Conservation (phyloP, 2,329 filamentous ascomycete genomes). For the Pseudogymnoascus sp. region DNA sequence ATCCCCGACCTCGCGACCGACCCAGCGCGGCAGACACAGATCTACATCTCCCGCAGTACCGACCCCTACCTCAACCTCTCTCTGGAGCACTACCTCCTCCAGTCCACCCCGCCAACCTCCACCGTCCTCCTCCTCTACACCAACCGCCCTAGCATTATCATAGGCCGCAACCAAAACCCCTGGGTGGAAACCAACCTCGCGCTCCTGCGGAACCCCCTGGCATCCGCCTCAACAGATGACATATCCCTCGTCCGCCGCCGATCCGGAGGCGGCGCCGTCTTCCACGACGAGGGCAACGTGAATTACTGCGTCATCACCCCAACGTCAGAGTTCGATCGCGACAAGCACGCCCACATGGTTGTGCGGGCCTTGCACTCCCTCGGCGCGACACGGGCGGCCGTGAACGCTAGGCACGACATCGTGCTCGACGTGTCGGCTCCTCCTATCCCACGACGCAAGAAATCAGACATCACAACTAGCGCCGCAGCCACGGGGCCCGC, state of each 20-base stretch:
- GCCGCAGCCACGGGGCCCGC: neutral
- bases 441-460: neutral
- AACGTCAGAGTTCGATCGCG: slow-evolving; percentile 64
- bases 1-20: slow-evolving; percentile 20
- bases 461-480: neutral
- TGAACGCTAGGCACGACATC: slow-evolving; percentile 91
- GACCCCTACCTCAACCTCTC: slow-evolving; percentile 88
- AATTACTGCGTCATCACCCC: slow-evolving; percentile 93
- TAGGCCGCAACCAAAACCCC: slow-evolving; percentile 95
- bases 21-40: slow-evolving; percentile 46
- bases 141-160: slow-evolving; percentile 79
- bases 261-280: slow-evolving; percentile 86
- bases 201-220: slow-evolving; percentile 36
- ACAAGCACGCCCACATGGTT: slow-evolving; percentile 89
- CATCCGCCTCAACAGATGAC: slow-evolving; percentile 20
- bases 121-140: slow-evolving; percentile 79
- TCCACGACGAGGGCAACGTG: slow-evolving; percentile 86
- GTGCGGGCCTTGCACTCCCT: slow-evolving; percentile 65
- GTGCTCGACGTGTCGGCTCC: slow-evolving; percentile 52
- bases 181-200: slow-evolving; percentile 83
- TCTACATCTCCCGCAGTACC: slow-evolving; percentile 60
- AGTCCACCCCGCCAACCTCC: slow-evolving; percentile 62
- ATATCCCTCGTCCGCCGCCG: slow-evolving; percentile 68
- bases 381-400: slow-evolving; percentile 52
- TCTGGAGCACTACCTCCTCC: slow-evolving; percentile 83